These are phyloP conservation scores for Amanita pallidorosea DNA, from an alignment of 768 basidiomycete genomes.

Conservation along the genomic window DNA sequence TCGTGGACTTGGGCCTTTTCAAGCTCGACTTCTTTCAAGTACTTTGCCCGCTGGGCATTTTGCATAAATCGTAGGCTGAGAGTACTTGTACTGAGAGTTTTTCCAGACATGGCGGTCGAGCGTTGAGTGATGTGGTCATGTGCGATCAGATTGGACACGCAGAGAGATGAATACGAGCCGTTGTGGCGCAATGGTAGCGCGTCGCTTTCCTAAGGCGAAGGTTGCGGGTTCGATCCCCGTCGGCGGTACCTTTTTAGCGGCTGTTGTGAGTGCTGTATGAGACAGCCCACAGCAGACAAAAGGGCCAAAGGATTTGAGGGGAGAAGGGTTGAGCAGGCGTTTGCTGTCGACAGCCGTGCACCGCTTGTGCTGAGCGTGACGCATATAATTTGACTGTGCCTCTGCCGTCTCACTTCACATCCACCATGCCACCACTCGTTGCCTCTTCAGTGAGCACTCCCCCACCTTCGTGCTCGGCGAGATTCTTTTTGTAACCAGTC, in stretches of 20 bases:
- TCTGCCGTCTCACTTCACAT: neutral
- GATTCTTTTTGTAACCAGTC: neutral
- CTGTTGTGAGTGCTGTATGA: neutral
- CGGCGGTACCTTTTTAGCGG: conserved; percentile 1
- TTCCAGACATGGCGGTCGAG: conserved; percentile 24
- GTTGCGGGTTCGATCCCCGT: conserved; percentile 9
- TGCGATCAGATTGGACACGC: no score
- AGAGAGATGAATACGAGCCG: neutral
- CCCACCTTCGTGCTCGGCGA: neutral
- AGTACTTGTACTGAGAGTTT: conserved; percentile 52
- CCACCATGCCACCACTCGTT: conserved; percentile 15
- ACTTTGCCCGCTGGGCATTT: conserved; percentile 49
- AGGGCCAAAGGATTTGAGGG: no score
- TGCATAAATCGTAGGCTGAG: conserved; percentile 66
- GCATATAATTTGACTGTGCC: neutral
- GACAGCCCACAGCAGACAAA: neutral
- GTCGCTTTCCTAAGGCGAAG: conserved; percentile 9
- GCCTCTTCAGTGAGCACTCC: conserved; percentile 14
- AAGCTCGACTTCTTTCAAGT: conserved; percentile 34
- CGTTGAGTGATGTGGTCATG: no score
- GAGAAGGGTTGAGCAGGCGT: neutral
- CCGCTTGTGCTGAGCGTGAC: neutral
- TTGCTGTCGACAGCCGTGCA: neutral
- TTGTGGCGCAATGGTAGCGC: conserved; percentile 8
- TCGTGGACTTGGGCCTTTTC: conserved; percentile 48